Conservation (phyloP, 2,329 filamentous ascomycete genomes). For the Diaporthe sp. region DNA sequence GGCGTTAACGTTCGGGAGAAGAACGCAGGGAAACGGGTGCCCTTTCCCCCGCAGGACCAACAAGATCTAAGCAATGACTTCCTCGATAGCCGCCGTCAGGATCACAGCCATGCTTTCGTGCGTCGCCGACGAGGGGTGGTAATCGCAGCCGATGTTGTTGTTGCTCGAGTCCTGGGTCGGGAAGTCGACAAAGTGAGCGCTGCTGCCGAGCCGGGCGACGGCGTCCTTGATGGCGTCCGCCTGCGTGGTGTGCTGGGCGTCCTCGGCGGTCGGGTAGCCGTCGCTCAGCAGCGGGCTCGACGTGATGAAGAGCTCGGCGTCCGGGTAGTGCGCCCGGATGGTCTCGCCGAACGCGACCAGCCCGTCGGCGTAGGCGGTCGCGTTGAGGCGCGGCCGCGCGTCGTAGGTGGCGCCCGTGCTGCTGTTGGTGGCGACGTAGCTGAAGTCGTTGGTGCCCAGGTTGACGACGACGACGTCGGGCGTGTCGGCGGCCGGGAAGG, state of each 20-base stretch:
- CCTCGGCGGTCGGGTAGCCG: constrained; percentile 52
- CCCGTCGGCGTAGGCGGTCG: constrained; percentile 47
- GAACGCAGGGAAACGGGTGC: background rate
- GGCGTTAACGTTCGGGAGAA: too few relatives aligned
- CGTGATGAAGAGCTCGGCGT: constrained; percentile 56
- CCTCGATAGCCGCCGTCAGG: constrained; percentile 39
- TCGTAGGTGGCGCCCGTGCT: constrained; percentile 4
- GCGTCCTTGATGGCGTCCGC: constrained; percentile 52
- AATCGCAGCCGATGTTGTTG: constrained; percentile 57
- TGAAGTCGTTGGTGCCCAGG: constrained; percentile 60
- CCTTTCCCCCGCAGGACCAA: background rate
- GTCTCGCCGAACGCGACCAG: constrained; percentile 51
- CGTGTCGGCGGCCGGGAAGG: constrained; percentile 50
- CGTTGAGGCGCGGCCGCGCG: constrained; percentile 49
- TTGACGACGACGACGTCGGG: constrained; percentile 58
- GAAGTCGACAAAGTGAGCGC: constrained; percentile 57
- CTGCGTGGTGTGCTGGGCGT: constrained; percentile 56
- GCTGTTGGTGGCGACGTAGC: constrained; percentile 48
- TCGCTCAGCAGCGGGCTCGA: constrained; percentile 57
- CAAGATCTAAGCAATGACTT: background rate
- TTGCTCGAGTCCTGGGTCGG: constrained; percentile 52
- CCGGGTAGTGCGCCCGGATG: constrained; percentile 53
- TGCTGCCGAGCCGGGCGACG: constrained; percentile 49
- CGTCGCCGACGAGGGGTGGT: constrained; percentile 57
- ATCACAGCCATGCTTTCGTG: constrained; percentile 45